Conservation (phyloP, 1,284 basidiomycete species). For the Exsudoporus floridanus region DNA sequence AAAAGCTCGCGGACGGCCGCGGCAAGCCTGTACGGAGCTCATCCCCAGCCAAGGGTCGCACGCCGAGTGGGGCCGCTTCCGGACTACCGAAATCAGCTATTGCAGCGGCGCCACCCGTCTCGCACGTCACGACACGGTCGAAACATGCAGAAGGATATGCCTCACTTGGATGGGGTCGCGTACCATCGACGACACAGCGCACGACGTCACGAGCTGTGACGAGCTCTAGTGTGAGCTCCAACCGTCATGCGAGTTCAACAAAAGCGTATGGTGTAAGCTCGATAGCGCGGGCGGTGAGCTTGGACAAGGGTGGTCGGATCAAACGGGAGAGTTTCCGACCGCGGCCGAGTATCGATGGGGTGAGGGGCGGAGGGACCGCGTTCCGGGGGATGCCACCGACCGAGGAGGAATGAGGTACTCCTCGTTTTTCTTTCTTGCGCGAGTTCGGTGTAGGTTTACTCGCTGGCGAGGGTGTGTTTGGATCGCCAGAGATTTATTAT, state of each 20-base stretch:
- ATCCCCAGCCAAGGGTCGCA: slow-evolving; percentile 31
- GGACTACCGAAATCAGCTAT: slow-evolving; percentile 11
- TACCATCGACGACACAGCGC: slow-evolving; percentile 29
- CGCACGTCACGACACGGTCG: slow-evolving; percentile 25
- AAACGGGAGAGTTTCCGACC: slow-evolving; percentile 76
- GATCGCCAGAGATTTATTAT: slow-evolving; percentile 16
- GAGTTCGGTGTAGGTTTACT: slow-evolving; percentile 6
- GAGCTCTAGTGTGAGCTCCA: slow-evolving; percentile 13
- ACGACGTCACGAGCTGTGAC: slow-evolving; percentile 26
- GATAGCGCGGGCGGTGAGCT: slow-evolving; percentile 28
- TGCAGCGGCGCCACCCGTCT: slow-evolving; percentile 1
- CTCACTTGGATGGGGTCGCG: slow-evolving; percentile 33
- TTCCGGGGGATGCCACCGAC: slow-evolving; percentile 31
- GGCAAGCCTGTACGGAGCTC: slow-evolving; percentile 23
- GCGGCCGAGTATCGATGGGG: slow-evolving; percentile 59
- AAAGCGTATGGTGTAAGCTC: slow-evolving; percentile 22
- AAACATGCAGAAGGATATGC: slow-evolving; percentile 28
- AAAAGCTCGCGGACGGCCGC: slow-evolving; percentile 46
- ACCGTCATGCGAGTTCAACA: slow-evolving; percentile 8
- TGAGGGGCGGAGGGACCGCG: slow-evolving; percentile 20
- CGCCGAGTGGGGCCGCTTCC: slow-evolving; percentile 24
- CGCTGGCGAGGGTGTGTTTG: slow-evolving; percentile 22
- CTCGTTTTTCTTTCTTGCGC: neutral
- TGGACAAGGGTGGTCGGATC: slow-evolving; percentile 46
- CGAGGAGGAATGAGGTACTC: slow-evolving; percentile 24